Evolutionary conservation across 805 yeast species (phyloP), one percentile per base, ranked within the genome.

Genomic region (Candida xyloterini): DNA sequence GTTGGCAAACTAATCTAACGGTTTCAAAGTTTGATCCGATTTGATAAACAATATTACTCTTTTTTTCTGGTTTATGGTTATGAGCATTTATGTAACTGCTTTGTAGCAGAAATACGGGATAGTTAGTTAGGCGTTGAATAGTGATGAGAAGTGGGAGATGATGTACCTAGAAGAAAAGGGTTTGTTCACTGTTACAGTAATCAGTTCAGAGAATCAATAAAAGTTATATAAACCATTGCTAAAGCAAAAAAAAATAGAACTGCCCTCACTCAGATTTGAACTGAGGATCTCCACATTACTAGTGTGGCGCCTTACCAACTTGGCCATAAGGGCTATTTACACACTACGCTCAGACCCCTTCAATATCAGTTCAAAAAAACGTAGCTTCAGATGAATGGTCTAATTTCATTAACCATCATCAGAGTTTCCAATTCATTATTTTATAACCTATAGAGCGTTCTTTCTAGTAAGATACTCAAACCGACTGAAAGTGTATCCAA

Each of bases 401-500:
- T 4, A 6, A 4, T 6, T 5, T 6, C 20, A 5, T 18, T 18
- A 4, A 18, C 6, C 20, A 18, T 4, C 20, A 18, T 5, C 20
- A 6, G 20, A 18, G 20, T 20, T n/a, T 11, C 6, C 13, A 10
- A 31, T 9, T 31, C 27, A 21, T 31, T 22, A 31, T 22, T 31
- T 26, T 31, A 31, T 27, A 22, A 7, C n/a, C 30, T 48, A 62
- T 26, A 63, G 33, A 10, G 80, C 81, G 52, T 83, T 83, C 57
- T 83, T 81, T 51, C 86, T 68, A 3, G 97, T 90, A 46, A 90
- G 71, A 59, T 90, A 89, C 62, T 90, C 98, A 60, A 93, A 93
- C 56, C 98, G 75, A 29, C 95, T 86, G 62, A 86, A 93, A 0
- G 99, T 93, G 68, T 93, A 93, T 2, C 99, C 99, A 57, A 93